A percentile compares a stretch with the other conserved stretches of the same genome.
Conservation (phyloP, 73 alveolate genomes). For the Strombidium stylifer region DNA sequence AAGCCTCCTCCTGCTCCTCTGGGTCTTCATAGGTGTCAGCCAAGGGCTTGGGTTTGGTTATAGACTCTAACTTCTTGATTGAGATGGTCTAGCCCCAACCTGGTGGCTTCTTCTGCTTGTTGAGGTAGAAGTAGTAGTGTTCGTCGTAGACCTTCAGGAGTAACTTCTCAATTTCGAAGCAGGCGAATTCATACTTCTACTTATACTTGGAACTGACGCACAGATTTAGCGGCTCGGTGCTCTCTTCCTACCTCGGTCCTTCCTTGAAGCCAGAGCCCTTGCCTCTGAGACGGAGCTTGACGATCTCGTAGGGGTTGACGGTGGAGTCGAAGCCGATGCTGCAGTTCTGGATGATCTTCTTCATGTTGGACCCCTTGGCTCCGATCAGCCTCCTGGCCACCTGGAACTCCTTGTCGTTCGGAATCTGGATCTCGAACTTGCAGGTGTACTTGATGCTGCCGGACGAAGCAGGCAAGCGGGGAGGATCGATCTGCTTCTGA, state of each 20-base stretch:
- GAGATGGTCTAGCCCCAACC: slow-evolving; percentile 37
- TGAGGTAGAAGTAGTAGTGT: slow-evolving; percentile 80
- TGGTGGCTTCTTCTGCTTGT: slow-evolving; percentile 64
- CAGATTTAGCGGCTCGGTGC: slow-evolving; percentile 94
- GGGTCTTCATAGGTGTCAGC: no score
- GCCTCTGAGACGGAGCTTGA: slow-evolving; percentile 96
- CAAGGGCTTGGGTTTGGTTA: no score
- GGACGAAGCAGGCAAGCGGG: neutral
- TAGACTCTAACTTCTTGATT: slow-evolving; percentile 81
- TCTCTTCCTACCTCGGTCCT: slow-evolving; percentile 96
- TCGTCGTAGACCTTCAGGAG: slow-evolving; percentile 82
- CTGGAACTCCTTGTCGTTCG: slow-evolving; percentile 95
- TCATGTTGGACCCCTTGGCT: slow-evolving; percentile 96
- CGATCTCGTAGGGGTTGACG: slow-evolving; percentile 68
- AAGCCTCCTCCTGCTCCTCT: no score
- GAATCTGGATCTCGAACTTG: slow-evolving; percentile 93
- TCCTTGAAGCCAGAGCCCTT: slow-evolving; percentile 98
- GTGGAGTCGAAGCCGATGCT: slow-evolving; percentile 70
- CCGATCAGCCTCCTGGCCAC: slow-evolving; percentile 97
- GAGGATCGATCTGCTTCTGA: neutral
- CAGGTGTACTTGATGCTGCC: slow-evolving; percentile 86
- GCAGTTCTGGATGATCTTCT: slow-evolving; percentile 89
- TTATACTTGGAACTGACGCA: slow-evolving; percentile 90
- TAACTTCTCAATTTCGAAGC: slow-evolving; percentile 76
- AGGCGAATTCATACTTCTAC: slow-evolving; percentile 80